These are phyloP conservation scores for Arthrobotrys megalospora DNA, from an alignment of 2,329 filamentous ascomycete species.

Conservation along the genomic window DNA sequence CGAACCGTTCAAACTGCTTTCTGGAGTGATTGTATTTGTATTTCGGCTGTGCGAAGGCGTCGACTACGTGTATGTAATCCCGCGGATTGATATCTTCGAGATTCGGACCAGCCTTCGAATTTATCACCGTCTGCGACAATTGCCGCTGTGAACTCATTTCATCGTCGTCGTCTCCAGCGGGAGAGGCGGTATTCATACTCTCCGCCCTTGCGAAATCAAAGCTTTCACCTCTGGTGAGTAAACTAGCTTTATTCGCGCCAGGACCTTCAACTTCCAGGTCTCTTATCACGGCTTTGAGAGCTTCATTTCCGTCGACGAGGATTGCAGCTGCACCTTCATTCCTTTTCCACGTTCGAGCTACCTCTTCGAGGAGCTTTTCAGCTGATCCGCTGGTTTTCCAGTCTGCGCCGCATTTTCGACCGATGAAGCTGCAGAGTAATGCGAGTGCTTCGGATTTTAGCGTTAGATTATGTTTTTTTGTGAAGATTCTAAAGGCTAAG, in stretches of 20 bases:
- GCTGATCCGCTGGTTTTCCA: slow-evolving; percentile 96
- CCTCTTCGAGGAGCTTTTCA: slow-evolving; percentile 91
- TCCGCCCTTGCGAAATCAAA: slow-evolving; percentile 61
- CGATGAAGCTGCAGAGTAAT: slow-evolving; percentile 88
- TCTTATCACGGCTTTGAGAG: slow-evolving; percentile 86
- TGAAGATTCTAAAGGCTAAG: slow-evolving; percentile 93
- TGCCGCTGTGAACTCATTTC: slow-evolving; percentile 23
- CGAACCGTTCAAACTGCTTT: slow-evolving; percentile 88
- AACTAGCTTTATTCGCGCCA: slow-evolving; percentile 68
- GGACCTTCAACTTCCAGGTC: slow-evolving; percentile 76
- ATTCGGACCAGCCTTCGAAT: slow-evolving; percentile 31
- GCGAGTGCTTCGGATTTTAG: slow-evolving; percentile 89
- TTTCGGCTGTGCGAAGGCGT: slow-evolving; percentile 87
- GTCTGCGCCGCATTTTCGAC: slow-evolving; percentile 92
- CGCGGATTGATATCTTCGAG: slow-evolving; percentile 79
- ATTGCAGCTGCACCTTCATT: slow-evolving; percentile 78
- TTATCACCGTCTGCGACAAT: slow-evolving; percentile 26
- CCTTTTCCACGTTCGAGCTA: slow-evolving; percentile 91
- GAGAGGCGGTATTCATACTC: slow-evolving; percentile 43
- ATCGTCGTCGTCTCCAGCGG: slow-evolving; percentile 50
- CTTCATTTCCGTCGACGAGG: slow-evolving; percentile 86
- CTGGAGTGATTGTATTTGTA: slow-evolving; percentile 82
- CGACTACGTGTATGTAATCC: slow-evolving; percentile 86
- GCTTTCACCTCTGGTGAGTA: slow-evolving; percentile 65
- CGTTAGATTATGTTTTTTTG: slow-evolving; percentile 96